Evolutionary conservation across 371 early-diverging fungal genomes (phyloP), one percentile per base, ranked within the genome.

Genomic region (Circinella minor): DNA sequence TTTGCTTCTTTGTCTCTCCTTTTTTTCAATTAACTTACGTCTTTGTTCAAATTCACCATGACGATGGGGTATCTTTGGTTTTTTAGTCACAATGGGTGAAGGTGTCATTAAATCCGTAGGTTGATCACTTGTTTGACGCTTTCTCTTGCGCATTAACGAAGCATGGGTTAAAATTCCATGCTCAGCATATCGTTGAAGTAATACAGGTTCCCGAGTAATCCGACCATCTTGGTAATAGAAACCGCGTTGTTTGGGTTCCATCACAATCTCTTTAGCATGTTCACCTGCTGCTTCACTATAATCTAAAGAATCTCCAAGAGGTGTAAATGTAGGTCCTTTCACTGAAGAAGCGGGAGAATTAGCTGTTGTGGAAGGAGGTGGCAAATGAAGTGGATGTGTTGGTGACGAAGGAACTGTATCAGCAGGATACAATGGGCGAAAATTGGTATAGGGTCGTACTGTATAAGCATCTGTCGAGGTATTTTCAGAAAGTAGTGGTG

Each of bases 11-110:
- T n/a, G 1, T 13, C 51, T 5, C 51, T 5, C 51, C 8, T 15
- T 3, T n/a, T 5, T 51, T 51, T 51, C 27, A 27, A 27, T 27
- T 27, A 2, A 72, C 76, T 76, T 79, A 84, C 84, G 84, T 79
- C 84, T 72, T 55, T 74, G 74, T 49, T 84, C 84, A 68, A 84
- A 84, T 67, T 80, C 84, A 36, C 84, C 84, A 63, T 84, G 82
- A 27, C 84, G 71, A 69, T 84, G 84, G 36, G 84, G 84, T 55
- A 80, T 81, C 71, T 84, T 84, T 0, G 80, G 77, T 63, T 84
- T 84, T 55, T 81, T 84, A 3, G 74, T 66, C 10, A 77, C 69
- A 5, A 57, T 59, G 36, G 78, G 74, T 7, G 77, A 48, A 6
- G 71, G 68, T 3, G 74, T 67, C 18, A 73, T 43, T 43, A 72